phyloP scores from a whole-genome alignment of 495 filamentous ascomycete genomes.

The Aspergillus heteromorphus region DNA sequence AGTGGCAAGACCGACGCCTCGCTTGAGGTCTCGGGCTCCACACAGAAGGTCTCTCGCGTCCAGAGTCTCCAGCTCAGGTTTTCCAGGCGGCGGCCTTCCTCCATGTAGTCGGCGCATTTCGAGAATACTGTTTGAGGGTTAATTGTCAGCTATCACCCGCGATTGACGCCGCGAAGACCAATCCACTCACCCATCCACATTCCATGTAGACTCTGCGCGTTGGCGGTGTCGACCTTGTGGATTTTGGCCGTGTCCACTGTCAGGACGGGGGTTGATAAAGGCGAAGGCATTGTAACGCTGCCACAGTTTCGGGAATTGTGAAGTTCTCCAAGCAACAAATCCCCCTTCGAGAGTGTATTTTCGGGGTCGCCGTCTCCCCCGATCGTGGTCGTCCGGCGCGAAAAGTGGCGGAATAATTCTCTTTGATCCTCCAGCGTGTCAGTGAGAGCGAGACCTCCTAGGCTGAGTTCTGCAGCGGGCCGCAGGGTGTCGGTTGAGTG shows the following conservation, averaged over 20 bases:
- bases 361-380: constrained; percentile 50
- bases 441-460: constrained; percentile 14
- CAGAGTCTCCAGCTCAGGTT: constrained; percentile 96
- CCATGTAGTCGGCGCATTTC: constrained; percentile 88
- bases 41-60: constrained; percentile 95
- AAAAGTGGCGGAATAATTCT: constrained; percentile 21
- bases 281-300: constrained; percentile 48
- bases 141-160: background rate
- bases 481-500: constrained; percentile 21
- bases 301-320: constrained; percentile 16
- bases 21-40: constrained; percentile 58
- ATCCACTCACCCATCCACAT: constrained; percentile 87
- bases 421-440: constrained; percentile 14
- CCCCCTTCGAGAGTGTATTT: constrained; percentile 19
- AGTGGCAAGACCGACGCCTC: constrained; percentile 39
- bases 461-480: constrained; percentile 6
- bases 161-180: background rate
- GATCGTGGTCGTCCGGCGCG: constrained; percentile 49
- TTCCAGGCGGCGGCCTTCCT: constrained; percentile 86
- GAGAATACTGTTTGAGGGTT: constrained; percentile 66
- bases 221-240: constrained; percentile 88
- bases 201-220: constrained; percentile 88
- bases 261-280: constrained; percentile 66
- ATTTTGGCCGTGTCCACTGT: constrained; percentile 82
- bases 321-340: constrained; percentile 6